Evolutionary conservation across 257 asterid genomes (phyloP).

Genomic region (Avicennia marina): DNA sequence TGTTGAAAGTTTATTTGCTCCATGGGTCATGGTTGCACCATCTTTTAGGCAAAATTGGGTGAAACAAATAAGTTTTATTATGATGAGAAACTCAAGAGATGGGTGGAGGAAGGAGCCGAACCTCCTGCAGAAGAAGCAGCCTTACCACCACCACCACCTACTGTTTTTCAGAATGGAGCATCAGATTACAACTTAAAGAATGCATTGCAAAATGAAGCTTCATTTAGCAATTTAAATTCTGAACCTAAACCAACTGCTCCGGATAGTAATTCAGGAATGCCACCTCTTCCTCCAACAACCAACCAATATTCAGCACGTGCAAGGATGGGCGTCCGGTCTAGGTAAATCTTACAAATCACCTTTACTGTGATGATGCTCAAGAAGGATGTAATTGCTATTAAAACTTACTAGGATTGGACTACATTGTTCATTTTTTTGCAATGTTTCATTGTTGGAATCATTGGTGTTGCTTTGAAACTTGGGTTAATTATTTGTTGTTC

Average conservation of each 20-base stretch:
- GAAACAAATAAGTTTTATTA: slow-evolving; percentile 79
- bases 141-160: slow-evolving; percentile 76
- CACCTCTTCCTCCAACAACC: slow-evolving; percentile 93
- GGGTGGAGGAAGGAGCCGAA: slow-evolving; percentile 96
- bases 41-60: slow-evolving; percentile 86
- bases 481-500: too few relatives aligned
- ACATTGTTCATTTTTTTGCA: not conserved
- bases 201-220: slow-evolving; percentile 54
- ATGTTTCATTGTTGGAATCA: too few relatives aligned
- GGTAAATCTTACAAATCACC: slow-evolving; percentile 40
- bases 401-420: not conserved
- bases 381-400: not conserved
- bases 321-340: slow-evolving; percentile 74
- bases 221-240: slow-evolving; percentile 46
- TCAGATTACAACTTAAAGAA: slow-evolving; percentile 65
- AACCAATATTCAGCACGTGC: slow-evolving; percentile 89
- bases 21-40: slow-evolving; percentile 1
- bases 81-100: slow-evolving; percentile 85
- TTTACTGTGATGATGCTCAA: not conserved
- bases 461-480: too few relatives aligned
- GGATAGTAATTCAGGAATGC: slow-evolving; percentile 75
- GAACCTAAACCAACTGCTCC: slow-evolving; percentile 41
- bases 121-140: slow-evolving; percentile 66
- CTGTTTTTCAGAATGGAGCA: slow-evolving; percentile 74
- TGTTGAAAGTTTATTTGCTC: not conserved